Conservation (phyloP, 495 filamentous ascomycete genomes). For the Jackrogersella minutella region DNA sequence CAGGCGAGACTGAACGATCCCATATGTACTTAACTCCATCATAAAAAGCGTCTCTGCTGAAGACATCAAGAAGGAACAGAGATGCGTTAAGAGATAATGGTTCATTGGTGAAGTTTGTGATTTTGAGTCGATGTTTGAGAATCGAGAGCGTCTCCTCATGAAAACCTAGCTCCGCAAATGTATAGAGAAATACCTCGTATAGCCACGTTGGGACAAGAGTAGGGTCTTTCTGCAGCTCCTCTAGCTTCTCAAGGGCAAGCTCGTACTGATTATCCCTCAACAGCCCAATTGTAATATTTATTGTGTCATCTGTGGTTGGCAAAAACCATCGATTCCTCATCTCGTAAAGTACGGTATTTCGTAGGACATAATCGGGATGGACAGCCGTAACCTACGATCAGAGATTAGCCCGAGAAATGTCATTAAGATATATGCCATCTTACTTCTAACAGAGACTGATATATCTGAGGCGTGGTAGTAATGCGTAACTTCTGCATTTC, state of each 20-base stretch:
- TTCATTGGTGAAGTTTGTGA: constrained; percentile 54
- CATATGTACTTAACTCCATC: constrained; percentile 61
- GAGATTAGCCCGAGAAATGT: constrained; percentile 12
- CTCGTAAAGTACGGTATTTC: constrained; percentile 71
- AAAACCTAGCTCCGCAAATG: constrained; percentile 73
- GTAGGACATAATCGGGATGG: constrained; percentile 84
- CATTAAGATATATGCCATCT: constrained; percentile 14
- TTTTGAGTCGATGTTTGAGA: constrained; percentile 61
- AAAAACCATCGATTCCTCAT: constrained; percentile 76
- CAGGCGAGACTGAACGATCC: constrained; percentile 67
- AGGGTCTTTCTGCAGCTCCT: constrained; percentile 66
- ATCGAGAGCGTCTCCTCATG: constrained; percentile 76
- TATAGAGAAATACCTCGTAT: constrained; percentile 75
- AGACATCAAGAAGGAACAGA: constrained; percentile 74
- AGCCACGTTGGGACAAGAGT: constrained; percentile 72
- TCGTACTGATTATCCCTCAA: constrained; percentile 84
- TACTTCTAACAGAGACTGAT: constrained; percentile 77
- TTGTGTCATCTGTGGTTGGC: constrained; percentile 68
- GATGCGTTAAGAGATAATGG: constrained; percentile 59
- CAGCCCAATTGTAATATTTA: constrained; percentile 74
- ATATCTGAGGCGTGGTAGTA: constrained; percentile 66
- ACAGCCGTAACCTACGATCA: constrained; percentile 70
- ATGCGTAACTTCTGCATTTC: constrained; percentile 74
- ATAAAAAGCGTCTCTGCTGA: constrained; percentile 57
- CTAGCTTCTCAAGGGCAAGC: constrained; percentile 76